Conservation (phyloP, 2,329 filamentous ascomycete species). For the Fusarium sarcochroum region DNA sequence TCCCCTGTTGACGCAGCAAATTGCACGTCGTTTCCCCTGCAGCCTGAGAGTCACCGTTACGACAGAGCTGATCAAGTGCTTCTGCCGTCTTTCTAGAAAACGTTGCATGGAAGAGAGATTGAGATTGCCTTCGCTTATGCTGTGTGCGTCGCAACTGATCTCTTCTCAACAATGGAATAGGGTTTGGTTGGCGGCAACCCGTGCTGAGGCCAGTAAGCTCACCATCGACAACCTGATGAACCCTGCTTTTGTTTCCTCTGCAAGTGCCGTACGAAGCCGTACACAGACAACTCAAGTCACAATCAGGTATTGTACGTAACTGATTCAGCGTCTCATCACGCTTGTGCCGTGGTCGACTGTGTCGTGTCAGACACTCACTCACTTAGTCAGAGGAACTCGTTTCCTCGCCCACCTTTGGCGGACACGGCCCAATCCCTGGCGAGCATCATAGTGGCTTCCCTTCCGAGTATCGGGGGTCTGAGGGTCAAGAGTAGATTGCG, state of each 20-base stretch:
- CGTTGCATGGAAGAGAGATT: constrained; percentile 38
- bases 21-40: constrained; percentile 39
- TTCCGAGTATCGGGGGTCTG: constrained; percentile 3
- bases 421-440: constrained; percentile 23
- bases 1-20: constrained; percentile 30
- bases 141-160: neutral
- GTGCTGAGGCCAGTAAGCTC: constrained; percentile 35
- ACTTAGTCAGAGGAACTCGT: constrained; percentile 28
- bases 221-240: constrained; percentile 18
- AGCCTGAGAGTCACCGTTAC: constrained; percentile 19
- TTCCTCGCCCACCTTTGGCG: neutral
- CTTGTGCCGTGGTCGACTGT: constrained; percentile 1
- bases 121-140: neutral
- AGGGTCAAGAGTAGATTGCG: constrained; percentile 27
- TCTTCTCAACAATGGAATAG: constrained; percentile 22
- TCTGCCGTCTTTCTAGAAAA: constrained; percentile 54
- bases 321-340: constrained; percentile 14
- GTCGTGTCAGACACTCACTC: constrained; percentile 22
- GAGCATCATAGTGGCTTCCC: constrained; percentile 15
- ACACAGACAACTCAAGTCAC: neutral
- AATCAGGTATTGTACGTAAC: constrained; percentile 2
- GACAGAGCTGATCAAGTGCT: constrained; percentile 32
- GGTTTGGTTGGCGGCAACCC: constrained; percentile 33
- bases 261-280: constrained; percentile 1
- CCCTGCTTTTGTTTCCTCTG: constrained; percentile 9